Conservation (phyloP, 768 basidiomycete genomes). For the Mycena galericulata region DNA sequence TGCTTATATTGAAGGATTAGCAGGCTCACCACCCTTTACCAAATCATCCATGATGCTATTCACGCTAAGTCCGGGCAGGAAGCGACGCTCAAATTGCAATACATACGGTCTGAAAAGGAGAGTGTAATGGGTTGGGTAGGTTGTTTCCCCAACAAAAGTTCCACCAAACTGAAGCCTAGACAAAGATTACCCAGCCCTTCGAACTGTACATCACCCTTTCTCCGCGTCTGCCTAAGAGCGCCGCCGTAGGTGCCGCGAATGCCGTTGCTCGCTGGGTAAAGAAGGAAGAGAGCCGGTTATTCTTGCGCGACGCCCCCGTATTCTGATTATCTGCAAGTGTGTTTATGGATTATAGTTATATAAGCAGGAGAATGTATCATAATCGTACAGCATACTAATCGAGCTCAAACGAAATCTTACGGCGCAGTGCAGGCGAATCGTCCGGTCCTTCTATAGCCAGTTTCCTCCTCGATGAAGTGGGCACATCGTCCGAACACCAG, state of each 20-base stretch:
- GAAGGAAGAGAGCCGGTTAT: slow-evolving; percentile 85
- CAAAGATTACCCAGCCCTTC: slow-evolving; percentile 91
- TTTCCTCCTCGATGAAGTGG: neutral
- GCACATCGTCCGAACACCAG: slow-evolving; percentile 9
- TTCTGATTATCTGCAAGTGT: slow-evolving; percentile 59
- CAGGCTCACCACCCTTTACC: slow-evolving; percentile 90
- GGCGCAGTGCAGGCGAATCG: neutral
- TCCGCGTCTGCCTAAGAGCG: slow-evolving; percentile 88
- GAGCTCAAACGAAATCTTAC: slow-evolving; percentile 19
- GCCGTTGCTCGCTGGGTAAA: slow-evolving; percentile 91
- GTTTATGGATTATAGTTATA: slow-evolving; percentile 12
- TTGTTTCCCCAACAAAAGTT: slow-evolving; percentile 9
- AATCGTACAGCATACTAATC: slow-evolving; percentile 19
- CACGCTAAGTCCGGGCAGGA: slow-evolving; percentile 91
- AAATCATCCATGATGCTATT: slow-evolving; percentile 87
- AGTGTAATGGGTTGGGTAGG: slow-evolving; percentile 95
- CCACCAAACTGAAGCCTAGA: neutral
- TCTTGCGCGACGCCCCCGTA: slow-evolving; percentile 90
- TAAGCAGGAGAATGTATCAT: neutral
- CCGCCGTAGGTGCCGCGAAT: slow-evolving; percentile 90
- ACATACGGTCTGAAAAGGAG: slow-evolving; percentile 87
- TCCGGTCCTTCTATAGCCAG: slow-evolving; percentile 8
- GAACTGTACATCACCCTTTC: slow-evolving; percentile 91
- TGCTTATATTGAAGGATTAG: neutral
- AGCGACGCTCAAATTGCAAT: slow-evolving; percentile 86